Percentiles rank a stretch among this genome's conserved stretches.
Evolutionary conservation across 495 filamentous ascomycete genomes (phyloP).

Genomic region (Corynascus novoguineensis): DNA sequence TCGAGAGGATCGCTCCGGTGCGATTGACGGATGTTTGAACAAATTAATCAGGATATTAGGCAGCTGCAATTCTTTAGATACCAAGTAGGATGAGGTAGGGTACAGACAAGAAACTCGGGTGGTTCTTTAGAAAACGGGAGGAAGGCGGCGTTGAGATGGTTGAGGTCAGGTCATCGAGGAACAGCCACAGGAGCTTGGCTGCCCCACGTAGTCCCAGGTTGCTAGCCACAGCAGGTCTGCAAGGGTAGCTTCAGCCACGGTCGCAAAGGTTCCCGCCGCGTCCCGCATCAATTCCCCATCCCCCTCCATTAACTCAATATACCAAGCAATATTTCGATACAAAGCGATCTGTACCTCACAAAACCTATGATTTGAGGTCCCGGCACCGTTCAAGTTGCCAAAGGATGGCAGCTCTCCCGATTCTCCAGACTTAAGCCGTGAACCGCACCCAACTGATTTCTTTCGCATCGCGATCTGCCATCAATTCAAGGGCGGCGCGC

Average conservation of each 20-base stretch:
- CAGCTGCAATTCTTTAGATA: too few species aligned
- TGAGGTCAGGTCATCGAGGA: not conserved
- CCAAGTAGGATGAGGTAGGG: too few species aligned
- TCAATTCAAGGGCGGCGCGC: not conserved
- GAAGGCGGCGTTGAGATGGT: not conserved
- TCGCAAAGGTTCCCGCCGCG: constrained; percentile 1
- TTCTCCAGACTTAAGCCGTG: not conserved
- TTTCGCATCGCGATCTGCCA: not conserved
- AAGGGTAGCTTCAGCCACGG: constrained; percentile 21
- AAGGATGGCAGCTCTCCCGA: constrained; percentile 1
- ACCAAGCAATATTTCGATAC: too few species aligned
- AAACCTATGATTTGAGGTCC: not conserved
- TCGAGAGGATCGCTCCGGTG: not conserved
- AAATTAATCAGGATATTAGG: too few species aligned
- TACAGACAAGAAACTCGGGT: not conserved
- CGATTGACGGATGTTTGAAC: not conserved
- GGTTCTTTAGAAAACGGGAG: not conserved
- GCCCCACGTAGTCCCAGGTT: not conserved
- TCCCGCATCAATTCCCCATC: not conserved
- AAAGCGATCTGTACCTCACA: not conserved
- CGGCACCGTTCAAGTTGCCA: too few species aligned
- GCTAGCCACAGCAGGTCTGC: not conserved
- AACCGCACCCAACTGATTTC: not conserved
- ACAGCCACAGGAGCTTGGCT: constrained; percentile 6
- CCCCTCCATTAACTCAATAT: not conserved